A percentile compares a stretch with the other conserved stretches of the same genome.
Evolutionary conservation across 257 asterid genomes (phyloP).

Genomic region (Solanum habrochaites): DNA sequence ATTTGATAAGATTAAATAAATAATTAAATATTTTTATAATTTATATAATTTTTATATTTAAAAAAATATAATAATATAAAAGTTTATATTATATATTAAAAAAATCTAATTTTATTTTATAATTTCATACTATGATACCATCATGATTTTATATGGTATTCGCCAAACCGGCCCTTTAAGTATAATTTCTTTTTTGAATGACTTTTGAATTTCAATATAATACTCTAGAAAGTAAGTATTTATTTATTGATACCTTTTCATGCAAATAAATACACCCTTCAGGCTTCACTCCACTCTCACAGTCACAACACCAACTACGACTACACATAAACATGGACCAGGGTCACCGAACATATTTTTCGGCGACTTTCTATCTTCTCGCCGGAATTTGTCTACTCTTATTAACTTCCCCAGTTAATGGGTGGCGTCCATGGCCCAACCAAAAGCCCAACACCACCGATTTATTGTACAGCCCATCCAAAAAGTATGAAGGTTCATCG

Average conservation of each 20-base stretch:
- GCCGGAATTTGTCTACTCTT: neutral
- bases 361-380: neutral
- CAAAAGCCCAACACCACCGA: conserved; percentile 37
- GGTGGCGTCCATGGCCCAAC: conserved; percentile 79
- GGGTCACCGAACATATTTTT: neutral
- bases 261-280: neutral
- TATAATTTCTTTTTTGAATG: too few species aligned
- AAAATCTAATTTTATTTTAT: too few species aligned
- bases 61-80: too few species aligned
- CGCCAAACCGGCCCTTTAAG: too few species aligned
- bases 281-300: neutral
- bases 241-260: neutral
- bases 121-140: too few species aligned
- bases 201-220: too few species aligned
- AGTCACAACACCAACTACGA: neutral
- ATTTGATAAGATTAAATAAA: too few species aligned
- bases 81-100: fast-evolving
- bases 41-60: too few species aligned
- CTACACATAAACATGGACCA: neutral
- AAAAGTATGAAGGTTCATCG: conserved; percentile 83
- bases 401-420: neutral
- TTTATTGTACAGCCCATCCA: conserved; percentile 39
- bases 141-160: too few species aligned
- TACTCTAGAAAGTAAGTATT: neutral
- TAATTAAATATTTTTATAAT: too few species aligned